These are phyloP conservation scores for Exophiala dermatitidis DNA, from an alignment of 2,329 filamentous ascomycete genomes.

Conservation along the genomic window DNA sequence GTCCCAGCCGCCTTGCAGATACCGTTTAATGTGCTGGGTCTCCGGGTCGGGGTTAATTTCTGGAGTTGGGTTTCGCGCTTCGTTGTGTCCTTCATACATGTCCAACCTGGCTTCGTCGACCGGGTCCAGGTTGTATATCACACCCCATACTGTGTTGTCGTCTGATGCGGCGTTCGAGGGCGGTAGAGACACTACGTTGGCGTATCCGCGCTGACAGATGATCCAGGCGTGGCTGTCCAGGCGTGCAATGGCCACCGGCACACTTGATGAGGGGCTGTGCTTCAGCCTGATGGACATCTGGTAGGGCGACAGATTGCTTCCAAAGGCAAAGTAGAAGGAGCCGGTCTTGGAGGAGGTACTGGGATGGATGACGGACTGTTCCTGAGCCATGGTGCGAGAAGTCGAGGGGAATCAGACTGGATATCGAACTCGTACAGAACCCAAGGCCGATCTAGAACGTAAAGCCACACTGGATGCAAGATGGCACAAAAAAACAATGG, in stretches of 20 bases:
- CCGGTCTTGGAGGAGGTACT: slow-evolving; percentile 19
- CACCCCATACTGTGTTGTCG: slow-evolving; percentile 32
- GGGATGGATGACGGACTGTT: slow-evolving; percentile 4
- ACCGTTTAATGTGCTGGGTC: slow-evolving; percentile 16
- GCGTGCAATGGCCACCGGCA: slow-evolving; percentile 35
- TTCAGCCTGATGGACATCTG: slow-evolving; percentile 37
- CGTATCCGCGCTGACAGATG: slow-evolving; percentile 38
- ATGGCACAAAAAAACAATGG: too few species aligned
- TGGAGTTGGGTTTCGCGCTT: slow-evolving; percentile 17
- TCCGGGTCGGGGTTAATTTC: slow-evolving; percentile 17
- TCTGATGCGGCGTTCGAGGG: slow-evolving; percentile 11
- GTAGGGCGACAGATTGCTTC: slow-evolving; percentile 38
- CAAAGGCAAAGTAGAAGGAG: slow-evolving; percentile 40
- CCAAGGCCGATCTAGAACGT: too few species aligned
- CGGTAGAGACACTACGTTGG: slow-evolving; percentile 34
- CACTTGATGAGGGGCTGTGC: slow-evolving; percentile 32
- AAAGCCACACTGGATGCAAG: too few species aligned
- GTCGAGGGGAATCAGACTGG: background rate
- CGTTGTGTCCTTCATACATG: slow-evolving; percentile 33
- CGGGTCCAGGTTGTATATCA: slow-evolving; percentile 37
- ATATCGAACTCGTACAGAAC: too few species aligned
- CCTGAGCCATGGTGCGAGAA: slow-evolving; percentile 5
- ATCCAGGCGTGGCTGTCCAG: slow-evolving; percentile 37
- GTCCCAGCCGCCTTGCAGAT: slow-evolving; percentile 24
- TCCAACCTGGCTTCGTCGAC: slow-evolving; percentile 35